A percentile compares a stretch with the other conserved stretches of the same genome.
Conservation (phyloP, 495 filamentous ascomycete species). For the Cudoniella acicularis region DNA sequence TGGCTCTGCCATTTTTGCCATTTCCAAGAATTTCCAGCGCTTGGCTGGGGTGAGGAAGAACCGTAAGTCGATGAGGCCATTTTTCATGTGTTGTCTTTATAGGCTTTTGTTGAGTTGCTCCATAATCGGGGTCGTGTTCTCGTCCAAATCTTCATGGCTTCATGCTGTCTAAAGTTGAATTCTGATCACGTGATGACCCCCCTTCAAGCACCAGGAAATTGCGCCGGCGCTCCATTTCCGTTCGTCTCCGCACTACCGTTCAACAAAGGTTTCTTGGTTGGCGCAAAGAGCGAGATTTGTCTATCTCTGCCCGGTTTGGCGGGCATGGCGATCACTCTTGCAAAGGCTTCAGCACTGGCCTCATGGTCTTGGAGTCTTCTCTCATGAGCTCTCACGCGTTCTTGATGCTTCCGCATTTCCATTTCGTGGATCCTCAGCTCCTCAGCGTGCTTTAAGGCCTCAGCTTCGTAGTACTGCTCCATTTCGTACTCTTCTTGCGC, state of each 20-base stretch:
- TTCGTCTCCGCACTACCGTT: neutral
- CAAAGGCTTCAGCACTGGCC: constrained; percentile 21
- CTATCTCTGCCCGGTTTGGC: constrained; percentile 20
- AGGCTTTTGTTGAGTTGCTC: too few species aligned
- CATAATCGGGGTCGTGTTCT: too few species aligned
- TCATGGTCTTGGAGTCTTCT: constrained; percentile 21
- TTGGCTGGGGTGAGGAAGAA: too few species aligned
- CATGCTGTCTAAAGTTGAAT: too few species aligned
- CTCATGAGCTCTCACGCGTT: constrained; percentile 19
- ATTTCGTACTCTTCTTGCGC: constrained; percentile 46
- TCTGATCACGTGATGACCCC: too few species aligned
- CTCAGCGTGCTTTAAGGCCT: constrained; percentile 40
- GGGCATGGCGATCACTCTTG: constrained; percentile 25
- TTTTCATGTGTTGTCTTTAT: too few species aligned
- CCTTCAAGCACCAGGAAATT: neutral
- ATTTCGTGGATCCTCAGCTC: constrained; percentile 25
- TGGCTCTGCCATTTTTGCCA: too few species aligned
- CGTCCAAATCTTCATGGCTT: too few species aligned
- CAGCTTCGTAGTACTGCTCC: constrained; percentile 28
- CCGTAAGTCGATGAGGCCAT: too few species aligned
- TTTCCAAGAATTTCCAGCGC: too few species aligned
- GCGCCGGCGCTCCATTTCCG: neutral
- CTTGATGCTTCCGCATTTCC: constrained; percentile 23
- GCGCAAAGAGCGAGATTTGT: constrained; percentile 16
- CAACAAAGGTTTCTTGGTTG: neutral